These are phyloP conservation scores for Malus hybrid DNA, from an alignment of 331 rosid genomes.

Conservation along the genomic window DNA sequence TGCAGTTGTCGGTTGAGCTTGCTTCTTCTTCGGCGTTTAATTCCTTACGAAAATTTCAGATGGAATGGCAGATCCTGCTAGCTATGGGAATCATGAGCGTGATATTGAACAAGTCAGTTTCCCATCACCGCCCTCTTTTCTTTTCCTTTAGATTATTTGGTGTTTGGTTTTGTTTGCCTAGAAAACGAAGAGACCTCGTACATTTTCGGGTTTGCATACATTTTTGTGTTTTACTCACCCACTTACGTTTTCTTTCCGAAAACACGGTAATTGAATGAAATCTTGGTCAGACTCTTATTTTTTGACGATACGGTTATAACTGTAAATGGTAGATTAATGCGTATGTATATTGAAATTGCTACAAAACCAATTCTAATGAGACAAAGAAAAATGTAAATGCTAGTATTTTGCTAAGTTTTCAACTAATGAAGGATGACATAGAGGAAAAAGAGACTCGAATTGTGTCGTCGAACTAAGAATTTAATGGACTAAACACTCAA, in stretches of 20 bases:
- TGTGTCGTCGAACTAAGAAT: not conserved
- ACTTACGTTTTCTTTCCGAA: not conserved
- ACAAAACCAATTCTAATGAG: not conserved
- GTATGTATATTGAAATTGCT: not conserved
- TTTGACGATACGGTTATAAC: not conserved
- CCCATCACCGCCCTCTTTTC: not conserved
- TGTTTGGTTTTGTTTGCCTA: not conserved
- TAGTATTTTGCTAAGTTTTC: not conserved
- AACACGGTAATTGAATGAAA: not conserved
- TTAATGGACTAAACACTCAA: not conserved
- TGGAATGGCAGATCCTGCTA: slow-evolving; percentile 97
- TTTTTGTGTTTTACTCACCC: not conserved
- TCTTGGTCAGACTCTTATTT: not conserved
- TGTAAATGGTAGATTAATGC: not conserved
- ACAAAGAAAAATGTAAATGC: not conserved
- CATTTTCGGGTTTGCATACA: not conserved
- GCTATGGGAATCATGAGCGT: slow-evolving; percentile 53
- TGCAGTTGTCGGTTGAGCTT: slow-evolving; percentile 51
- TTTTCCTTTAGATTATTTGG: not conserved
- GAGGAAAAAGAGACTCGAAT: not conserved
- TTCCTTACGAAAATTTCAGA: slow-evolving; percentile 55
- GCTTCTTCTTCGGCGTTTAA: slow-evolving; percentile 28
- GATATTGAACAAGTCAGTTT: slow-evolving; percentile 72
- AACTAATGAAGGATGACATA: not conserved
- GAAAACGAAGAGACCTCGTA: not conserved